These are phyloP conservation scores for Theileria orientalis DNA, from an alignment of 169 alveolate genomes.

Conservation along the genomic window DNA sequence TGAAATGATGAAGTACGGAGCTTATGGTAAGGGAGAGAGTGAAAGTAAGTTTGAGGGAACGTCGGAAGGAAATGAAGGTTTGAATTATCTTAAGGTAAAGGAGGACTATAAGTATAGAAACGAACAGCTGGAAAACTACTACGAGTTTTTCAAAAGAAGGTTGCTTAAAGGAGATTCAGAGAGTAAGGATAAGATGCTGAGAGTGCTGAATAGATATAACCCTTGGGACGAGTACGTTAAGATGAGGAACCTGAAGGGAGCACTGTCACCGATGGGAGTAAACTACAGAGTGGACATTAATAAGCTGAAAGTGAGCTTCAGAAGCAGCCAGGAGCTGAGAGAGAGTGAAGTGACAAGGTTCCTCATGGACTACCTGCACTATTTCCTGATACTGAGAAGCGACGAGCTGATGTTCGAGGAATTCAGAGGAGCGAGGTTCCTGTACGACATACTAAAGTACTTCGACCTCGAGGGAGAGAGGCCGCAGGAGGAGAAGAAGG, in stretches of 20 bases:
- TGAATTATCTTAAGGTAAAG: not conserved
- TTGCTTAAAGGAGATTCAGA: conserved; percentile 13
- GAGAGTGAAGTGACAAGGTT: conserved; percentile 4
- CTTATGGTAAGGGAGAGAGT: not conserved
- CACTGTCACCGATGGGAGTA: conserved; percentile 10
- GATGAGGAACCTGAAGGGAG: conserved; percentile 13
- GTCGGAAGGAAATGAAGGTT: not conserved
- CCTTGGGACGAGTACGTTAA: conserved; percentile 60
- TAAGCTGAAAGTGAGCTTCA: not conserved
- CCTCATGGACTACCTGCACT: conserved; percentile 43
- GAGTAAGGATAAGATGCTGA: conserved; percentile 34
- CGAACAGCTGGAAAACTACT: not conserved
- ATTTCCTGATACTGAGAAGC: conserved; percentile 41
- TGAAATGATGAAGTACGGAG: not conserved
- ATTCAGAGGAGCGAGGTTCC: conserved; percentile 21
- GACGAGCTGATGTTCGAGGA: conserved; percentile 33
- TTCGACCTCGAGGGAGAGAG: conserved; percentile 22
- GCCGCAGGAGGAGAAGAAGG: conserved; percentile 12
- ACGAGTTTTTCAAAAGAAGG: not conserved
- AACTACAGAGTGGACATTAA: conserved; percentile 21
- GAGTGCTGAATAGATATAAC: conserved; percentile 45
- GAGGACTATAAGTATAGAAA: conserved; percentile 10
- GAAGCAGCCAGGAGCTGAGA: not conserved
- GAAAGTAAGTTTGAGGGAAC: too few relatives aligned
- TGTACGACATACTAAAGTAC: conserved; percentile 37